phyloP scores from a whole-genome alignment of 2,329 filamentous ascomycete genomes.

The Fusarium bulbicola region DNA sequence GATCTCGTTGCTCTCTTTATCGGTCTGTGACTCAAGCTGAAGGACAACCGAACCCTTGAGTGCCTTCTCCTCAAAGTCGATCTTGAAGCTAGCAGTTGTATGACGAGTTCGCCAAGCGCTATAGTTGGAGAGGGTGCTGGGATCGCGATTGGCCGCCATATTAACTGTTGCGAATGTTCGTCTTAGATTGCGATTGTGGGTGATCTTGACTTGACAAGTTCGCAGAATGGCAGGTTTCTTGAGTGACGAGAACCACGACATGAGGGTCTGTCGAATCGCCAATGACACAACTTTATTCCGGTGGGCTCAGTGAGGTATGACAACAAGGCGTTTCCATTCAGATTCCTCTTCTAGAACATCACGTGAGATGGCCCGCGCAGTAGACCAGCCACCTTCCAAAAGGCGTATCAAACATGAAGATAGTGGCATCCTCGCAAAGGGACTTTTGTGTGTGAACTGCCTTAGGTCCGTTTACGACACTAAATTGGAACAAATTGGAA shows the following conservation, averaged over 20 bases:
- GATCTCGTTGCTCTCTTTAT: conserved; percentile 77
- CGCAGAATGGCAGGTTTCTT: conserved; percentile 40
- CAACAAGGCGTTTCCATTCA: conserved; percentile 4
- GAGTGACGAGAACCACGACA: conserved; percentile 43
- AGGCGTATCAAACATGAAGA: conserved; percentile 14
- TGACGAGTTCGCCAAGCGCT: conserved; percentile 86
- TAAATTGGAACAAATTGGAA: conserved; percentile 7
- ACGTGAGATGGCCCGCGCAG: conserved; percentile 18
- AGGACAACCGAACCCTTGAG: conserved; percentile 81
- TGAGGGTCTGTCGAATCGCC: conserved; percentile 30
- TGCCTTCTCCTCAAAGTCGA: conserved; percentile 83
- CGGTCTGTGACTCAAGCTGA: conserved; percentile 78
- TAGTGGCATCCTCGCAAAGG: conserved; percentile 4
- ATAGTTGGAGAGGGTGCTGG: conserved; percentile 93
- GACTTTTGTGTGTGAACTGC: conserved; percentile 11
- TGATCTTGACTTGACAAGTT: conserved; percentile 37
- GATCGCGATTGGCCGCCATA: conserved; percentile 68
- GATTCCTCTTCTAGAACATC: conserved; percentile 26
- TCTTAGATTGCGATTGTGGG: conserved; percentile 36
- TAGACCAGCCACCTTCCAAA: conserved; percentile 17
- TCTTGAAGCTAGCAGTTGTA: conserved; percentile 80
- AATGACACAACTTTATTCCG: conserved; percentile 19
- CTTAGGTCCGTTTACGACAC: not conserved
- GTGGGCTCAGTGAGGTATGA: conserved; percentile 21
- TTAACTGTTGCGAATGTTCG: conserved; percentile 45